Percentiles rank a stretch among this genome's conserved stretches.
Conservation (phyloP, 352 stramenopile species). For the Phytophthora melonis region DNA sequence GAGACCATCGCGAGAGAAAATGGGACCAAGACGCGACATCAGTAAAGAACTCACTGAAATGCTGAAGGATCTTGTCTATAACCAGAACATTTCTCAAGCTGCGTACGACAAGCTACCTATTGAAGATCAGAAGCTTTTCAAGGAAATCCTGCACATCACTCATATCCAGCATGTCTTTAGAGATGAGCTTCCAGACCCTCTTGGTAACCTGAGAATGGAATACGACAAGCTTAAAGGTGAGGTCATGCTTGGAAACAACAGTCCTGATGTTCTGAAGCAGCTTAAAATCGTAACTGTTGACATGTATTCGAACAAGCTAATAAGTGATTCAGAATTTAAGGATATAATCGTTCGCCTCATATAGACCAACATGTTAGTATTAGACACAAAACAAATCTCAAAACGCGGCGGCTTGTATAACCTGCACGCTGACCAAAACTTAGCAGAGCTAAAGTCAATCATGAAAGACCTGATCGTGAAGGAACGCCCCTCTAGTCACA, state of each 20-base stretch:
- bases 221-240: slow-evolving; percentile 21
- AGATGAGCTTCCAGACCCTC: too few species aligned
- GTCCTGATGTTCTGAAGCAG: slow-evolving; percentile 11
- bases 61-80: too few species aligned
- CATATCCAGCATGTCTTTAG: too few species aligned
- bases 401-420: slow-evolving; percentile 6
- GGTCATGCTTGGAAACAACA: slow-evolving; percentile 23
- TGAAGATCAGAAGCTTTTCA: too few species aligned
- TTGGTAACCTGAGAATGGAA: slow-evolving; percentile 3
- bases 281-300: slow-evolving; percentile 13
- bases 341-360: slow-evolving; percentile 5
- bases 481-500: slow-evolving; percentile 2
- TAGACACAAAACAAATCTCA: not conserved
- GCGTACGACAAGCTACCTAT: too few species aligned
- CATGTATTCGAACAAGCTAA: slow-evolving; percentile 16
- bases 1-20: too few species aligned
- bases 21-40: too few species aligned
- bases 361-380: not conserved
- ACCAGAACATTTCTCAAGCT: too few species aligned
- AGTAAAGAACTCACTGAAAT: too few species aligned
- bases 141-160: too few species aligned
- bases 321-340: slow-evolving; percentile 7
- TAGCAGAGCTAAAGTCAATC: slow-evolving; percentile 19
- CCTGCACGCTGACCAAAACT: slow-evolving; percentile 10
- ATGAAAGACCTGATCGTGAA: slow-evolving; percentile 13